These are phyloP conservation scores for Poa annua DNA, from an alignment of 176 grass and related monocot species.

Conservation along the genomic window DNA sequence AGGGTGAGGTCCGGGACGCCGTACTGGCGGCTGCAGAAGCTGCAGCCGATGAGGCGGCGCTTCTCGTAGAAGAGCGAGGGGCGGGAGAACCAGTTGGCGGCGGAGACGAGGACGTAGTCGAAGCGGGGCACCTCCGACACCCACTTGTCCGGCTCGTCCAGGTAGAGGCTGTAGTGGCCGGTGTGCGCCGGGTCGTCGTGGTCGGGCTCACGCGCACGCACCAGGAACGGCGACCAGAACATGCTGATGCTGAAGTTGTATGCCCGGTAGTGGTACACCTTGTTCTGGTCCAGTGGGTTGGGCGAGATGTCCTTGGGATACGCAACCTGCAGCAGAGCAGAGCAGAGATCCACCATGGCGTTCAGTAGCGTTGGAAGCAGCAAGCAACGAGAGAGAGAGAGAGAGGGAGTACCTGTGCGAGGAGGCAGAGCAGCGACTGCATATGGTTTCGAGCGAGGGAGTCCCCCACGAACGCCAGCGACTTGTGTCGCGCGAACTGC, in stretches of 20 bases:
- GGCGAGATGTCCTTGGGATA: constrained; percentile 58
- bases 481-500: constrained; percentile 52
- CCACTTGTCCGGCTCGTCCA: constrained; percentile 75
- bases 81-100: constrained; percentile 77
- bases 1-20: constrained; percentile 74
- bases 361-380: no score
- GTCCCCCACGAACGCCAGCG: constrained; percentile 63
- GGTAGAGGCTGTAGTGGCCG: constrained; percentile 73
- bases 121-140: constrained; percentile 57
- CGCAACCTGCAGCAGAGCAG: constrained; percentile 46
- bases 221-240: constrained; percentile 90
- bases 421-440: constrained; percentile 65
- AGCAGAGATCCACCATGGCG: no score
- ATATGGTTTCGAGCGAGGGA: constrained; percentile 63
- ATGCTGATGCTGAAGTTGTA: constrained; percentile 78
- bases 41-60: constrained; percentile 57
- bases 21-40: constrained; percentile 64
- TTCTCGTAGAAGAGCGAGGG: constrained; percentile 71
- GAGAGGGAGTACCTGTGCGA: constrained; percentile 40
- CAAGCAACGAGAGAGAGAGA: no score
- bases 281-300: constrained; percentile 53
- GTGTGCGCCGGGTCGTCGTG: constrained; percentile 56
- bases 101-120: constrained; percentile 81
- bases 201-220: constrained; percentile 49
- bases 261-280: constrained; percentile 56